phyloP scores from a whole-genome alignment of 441 rosid genomes.

The Arabidopsis lyrata region DNA sequence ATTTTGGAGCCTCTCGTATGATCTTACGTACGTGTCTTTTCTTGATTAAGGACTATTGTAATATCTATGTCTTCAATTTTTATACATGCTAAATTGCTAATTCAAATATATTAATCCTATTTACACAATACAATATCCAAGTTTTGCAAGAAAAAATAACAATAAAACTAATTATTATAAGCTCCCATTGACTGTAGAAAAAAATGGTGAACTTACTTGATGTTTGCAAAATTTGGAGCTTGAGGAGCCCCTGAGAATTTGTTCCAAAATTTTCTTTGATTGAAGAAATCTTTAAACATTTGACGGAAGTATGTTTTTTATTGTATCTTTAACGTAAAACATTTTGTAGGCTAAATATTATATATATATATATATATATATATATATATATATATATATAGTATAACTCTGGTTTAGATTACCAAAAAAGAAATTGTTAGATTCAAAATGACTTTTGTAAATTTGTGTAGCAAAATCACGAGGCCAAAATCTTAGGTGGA shows the following conservation, averaged over 20 bases:
- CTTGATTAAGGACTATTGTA: not conserved
- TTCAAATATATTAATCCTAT: not conserved
- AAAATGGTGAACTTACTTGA: not conserved
- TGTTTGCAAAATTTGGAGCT: too few relatives aligned
- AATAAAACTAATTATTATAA: not conserved
- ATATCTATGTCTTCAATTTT: not conserved
- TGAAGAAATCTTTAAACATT: not conserved
- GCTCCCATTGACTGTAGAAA: not conserved
- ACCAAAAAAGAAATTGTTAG: not conserved
- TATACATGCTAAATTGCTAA: not conserved
- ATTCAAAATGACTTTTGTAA: not conserved
- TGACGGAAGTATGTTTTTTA: not conserved
- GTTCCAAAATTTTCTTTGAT: not conserved
- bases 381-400: too few relatives aligned
- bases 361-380: too few relatives aligned
- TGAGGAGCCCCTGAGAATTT: too few relatives aligned
- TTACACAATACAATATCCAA: not conserved
- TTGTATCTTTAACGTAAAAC: not conserved
- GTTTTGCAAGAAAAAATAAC: not conserved
- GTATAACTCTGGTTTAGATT: not conserved
- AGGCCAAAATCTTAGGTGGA: not conserved
- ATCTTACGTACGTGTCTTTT: slow-evolving; percentile 20
- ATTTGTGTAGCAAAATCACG: not conserved
- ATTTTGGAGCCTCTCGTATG: slow-evolving; percentile 21
- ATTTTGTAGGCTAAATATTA: not conserved